Evolutionary conservation across 768 basidiomycete genomes (phyloP), one percentile per base, ranked within the genome.

Genomic region (Mrakia gelida): DNA sequence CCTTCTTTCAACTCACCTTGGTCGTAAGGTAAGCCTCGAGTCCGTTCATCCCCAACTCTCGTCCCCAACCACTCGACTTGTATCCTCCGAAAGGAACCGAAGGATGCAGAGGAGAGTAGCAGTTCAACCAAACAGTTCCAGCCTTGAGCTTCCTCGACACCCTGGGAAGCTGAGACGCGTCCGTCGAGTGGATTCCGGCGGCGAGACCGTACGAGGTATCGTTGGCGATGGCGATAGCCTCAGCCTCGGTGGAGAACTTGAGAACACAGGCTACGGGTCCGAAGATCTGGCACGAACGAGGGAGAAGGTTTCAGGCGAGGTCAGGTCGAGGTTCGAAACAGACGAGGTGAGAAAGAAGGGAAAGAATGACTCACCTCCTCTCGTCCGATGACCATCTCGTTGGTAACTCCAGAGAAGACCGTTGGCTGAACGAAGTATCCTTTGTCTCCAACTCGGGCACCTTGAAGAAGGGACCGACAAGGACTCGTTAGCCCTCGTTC

Each of bases 351-450:
- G 21, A 11, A 68, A 38, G 34, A 8, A 9, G 11, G 28, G 30
- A 8, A 2, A 26, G 71, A 30, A 13, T 0, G 71, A 49, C 71
- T 18, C 1, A 71, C 71, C 71, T 75, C 75, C 21, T 93, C 92
- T 82, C 88, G 87, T 78, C 91, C 91, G 76, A 93, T 92, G 83
- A 88, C 89, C 91, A 92, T 92, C 54, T 90, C 88, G 7, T 88
- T 87, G 62, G 84, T 87, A 18, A 87, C 87, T 81, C 92, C 86
- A 16, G 90, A 89, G 85, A 93, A 91, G 81, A 93, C 87, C 18
- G 93, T 93, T 43, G 96, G 93, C 82, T 95, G 90, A 56, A 97
- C 90, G 83, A 88, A 98, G 84, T 87, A 98, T 11, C 96, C 90
- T 76, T 88, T 45, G 32, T 34, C 18, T 49, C 87, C 2, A 92